A percentile compares a stretch with the other conserved stretches of the same genome.
phyloP scores from a whole-genome alignment of 495 filamentous ascomycete species.

The Diplogelasinospora grovesii region DNA sequence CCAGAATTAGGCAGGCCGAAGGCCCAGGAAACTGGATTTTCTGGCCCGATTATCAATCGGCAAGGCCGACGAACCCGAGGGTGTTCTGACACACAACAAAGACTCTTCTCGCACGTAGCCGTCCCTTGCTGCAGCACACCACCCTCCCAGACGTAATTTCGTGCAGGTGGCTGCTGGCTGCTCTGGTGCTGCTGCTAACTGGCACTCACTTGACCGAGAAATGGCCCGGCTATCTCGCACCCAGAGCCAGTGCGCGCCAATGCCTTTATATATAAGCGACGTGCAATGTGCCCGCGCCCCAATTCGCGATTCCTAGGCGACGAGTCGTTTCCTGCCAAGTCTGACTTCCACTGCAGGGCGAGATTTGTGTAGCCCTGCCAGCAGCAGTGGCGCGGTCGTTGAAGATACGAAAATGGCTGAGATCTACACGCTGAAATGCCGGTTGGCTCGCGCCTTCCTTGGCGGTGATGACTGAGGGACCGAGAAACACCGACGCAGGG shows the following conservation, averaged over 20 bases:
- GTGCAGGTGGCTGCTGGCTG: constrained; percentile 1
- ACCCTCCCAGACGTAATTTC: neutral
- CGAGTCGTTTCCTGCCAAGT: constrained; percentile 26
- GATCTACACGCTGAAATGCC: constrained; percentile 24
- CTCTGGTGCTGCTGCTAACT: too few species aligned
- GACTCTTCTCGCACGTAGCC: constrained; percentile 11
- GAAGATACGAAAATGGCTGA: constrained; percentile 19
- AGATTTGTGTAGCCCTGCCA: constrained; percentile 29
- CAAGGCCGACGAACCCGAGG: constrained; percentile 9
- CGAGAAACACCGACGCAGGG: neutral
- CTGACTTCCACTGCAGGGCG: constrained; percentile 14
- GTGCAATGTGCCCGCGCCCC: constrained; percentile 2
- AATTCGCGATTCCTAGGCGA: constrained; percentile 7
- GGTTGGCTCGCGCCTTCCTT: constrained; percentile 20
- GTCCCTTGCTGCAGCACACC: constrained; percentile 12
- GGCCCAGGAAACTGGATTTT: constrained; percentile 12
- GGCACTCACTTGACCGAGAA: too few species aligned
- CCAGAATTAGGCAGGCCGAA: constrained; percentile 1
- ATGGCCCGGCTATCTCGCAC: too few species aligned
- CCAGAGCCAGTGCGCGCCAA: too few species aligned
- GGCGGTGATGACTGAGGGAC: constrained; percentile 4
- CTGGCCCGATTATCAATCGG: constrained; percentile 12
- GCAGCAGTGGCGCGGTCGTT: constrained; percentile 21
- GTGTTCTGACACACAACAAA: constrained; percentile 13
- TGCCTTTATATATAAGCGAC: constrained; percentile 7